Percentiles rank a stretch among this genome's conserved stretches.
Conservation (phyloP, 106 monocot species). For the Phalaenopsis aphrodite region DNA sequence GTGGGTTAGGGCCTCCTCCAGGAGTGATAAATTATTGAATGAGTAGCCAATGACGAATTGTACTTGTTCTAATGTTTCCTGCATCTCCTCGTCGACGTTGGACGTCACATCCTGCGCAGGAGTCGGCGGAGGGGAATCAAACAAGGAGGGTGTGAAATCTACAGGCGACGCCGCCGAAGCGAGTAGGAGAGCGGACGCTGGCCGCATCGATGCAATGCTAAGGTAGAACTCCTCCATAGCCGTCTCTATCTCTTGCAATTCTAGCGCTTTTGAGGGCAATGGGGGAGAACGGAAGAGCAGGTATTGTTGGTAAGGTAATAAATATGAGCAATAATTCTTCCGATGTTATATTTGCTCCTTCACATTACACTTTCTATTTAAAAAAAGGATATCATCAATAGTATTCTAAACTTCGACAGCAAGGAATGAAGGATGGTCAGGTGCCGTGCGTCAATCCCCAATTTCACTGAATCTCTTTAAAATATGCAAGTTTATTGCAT, state of each 20-base stretch:
- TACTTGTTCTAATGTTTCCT: constrained; percentile 11
- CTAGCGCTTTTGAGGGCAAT: not conserved
- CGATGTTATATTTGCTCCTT: no score
- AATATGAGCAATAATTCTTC: no score
- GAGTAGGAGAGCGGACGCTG: not conserved
- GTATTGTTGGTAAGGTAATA: no score
- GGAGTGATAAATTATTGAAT: constrained; percentile 19
- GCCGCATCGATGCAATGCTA: not conserved
- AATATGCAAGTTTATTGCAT: no score
- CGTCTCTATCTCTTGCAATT: not conserved
- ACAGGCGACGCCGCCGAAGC: not conserved
- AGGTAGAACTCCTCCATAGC: not conserved
- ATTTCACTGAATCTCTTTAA: no score
- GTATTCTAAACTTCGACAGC: no score
- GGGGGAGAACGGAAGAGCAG: not conserved
- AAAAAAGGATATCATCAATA: no score
- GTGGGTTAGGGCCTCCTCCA: constrained; percentile 43
- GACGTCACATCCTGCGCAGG: not conserved
- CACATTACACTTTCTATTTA: no score
- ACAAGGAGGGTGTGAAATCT: not conserved
- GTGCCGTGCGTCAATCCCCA: no score
- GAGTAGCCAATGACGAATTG: constrained; percentile 23
- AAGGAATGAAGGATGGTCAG: no score
- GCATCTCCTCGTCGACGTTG: not conserved
- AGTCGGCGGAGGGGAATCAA: not conserved